Percentiles rank a stretch among this genome's conserved stretches.
Conservation (phyloP, 1,284 basidiomycete species). For the Fomitopsis schrenkii region DNA sequence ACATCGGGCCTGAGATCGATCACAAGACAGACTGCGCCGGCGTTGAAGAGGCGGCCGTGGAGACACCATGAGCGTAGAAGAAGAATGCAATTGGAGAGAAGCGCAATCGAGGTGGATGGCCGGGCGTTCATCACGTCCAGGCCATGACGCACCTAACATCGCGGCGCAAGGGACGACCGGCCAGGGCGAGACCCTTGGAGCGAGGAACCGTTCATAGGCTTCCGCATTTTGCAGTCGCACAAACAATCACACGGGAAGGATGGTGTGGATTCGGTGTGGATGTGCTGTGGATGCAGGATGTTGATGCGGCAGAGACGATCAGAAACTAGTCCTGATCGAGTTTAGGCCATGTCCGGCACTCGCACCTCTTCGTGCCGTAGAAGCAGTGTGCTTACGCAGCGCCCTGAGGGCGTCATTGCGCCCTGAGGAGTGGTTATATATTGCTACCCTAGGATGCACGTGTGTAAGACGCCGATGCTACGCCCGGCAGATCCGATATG, state of each 20-base stretch:
- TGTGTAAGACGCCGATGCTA: too few species aligned
- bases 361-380: neutral
- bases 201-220: too few species aligned
- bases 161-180: slow-evolving; percentile 1
- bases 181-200: neutral
- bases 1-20: neutral
- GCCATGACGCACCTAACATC: slow-evolving; percentile 2
- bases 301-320: neutral
- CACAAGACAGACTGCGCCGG: slow-evolving; percentile 2
- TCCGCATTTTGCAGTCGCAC: neutral
- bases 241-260: slow-evolving; percentile 5
- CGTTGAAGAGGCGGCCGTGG: slow-evolving; percentile 2
- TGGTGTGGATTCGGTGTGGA: slow-evolving; percentile 3
- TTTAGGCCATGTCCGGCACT: neutral
- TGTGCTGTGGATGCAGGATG: neutral
- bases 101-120: neutral
- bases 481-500: too few species aligned
- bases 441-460: neutral
- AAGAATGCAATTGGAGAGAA: neutral
- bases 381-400: slow-evolving; percentile 4
- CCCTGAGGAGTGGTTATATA: neutral
- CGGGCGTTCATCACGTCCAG: neutral
- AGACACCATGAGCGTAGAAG: neutral
- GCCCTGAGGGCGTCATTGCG: neutral
- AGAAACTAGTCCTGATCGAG: slow-evolving; percentile 2